A percentile compares a stretch with the other conserved stretches of the same genome.
Conservation (phyloP, 164 flowering plant genomes). For the Chimonanthus salicifolius region DNA sequence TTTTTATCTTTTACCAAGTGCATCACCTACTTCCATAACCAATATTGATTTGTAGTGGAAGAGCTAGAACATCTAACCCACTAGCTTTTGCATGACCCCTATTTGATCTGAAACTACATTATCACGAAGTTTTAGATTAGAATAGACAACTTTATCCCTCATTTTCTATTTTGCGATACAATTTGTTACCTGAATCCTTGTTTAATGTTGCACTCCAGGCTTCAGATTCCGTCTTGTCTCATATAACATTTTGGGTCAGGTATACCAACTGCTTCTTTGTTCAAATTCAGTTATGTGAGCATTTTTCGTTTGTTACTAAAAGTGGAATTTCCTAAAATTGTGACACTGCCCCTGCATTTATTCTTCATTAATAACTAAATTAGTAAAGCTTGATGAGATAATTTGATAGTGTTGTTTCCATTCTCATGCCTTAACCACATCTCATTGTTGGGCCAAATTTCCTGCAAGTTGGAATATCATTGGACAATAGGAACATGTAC, state of each 20-base stretch:
- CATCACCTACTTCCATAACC: neutral
- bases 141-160: neutral
- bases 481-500: neutral
- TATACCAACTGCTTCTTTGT: constrained; percentile 12
- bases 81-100: neutral
- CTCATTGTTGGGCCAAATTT: neutral
- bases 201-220: constrained; percentile 36
- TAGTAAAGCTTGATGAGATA: neutral
- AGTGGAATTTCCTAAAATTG: neutral
- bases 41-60: neutral
- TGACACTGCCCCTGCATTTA: neutral
- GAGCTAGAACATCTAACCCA: neutral
- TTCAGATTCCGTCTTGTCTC: constrained; percentile 71
- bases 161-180: neutral
- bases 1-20: too few relatives aligned
- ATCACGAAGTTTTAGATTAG: neutral
- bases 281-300: neutral
- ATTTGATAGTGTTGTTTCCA: neutral
- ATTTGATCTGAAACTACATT: neutral
- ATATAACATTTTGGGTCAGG: constrained; percentile 93
- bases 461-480: neutral
- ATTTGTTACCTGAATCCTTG: neutral
- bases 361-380: neutral
- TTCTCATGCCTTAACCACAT: neutral
- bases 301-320: too few relatives aligned